Conservation (phyloP, 2,329 filamentous ascomycete species). For the Mariannaea sp. region DNA sequence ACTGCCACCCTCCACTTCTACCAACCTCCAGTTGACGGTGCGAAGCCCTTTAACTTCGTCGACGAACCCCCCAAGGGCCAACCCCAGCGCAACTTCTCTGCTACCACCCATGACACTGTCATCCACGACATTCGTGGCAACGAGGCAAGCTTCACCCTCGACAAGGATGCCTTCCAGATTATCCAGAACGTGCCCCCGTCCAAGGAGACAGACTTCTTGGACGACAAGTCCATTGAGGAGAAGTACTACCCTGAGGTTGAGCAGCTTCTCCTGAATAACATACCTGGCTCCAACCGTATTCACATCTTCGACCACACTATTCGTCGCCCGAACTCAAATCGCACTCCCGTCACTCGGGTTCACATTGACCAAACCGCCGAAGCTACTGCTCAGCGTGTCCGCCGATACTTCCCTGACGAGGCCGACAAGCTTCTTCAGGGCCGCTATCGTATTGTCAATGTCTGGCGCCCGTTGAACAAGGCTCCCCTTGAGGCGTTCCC, state of each 20-base stretch:
- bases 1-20: conserved; percentile 70
- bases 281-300: conserved; percentile 69
- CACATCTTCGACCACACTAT: conserved; percentile 89
- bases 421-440: conserved; percentile 68
- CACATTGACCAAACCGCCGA: conserved; percentile 83
- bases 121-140: conserved; percentile 76
- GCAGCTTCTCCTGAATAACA: conserved; percentile 66
- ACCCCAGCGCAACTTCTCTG: conserved; percentile 68
- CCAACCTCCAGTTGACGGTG: conserved; percentile 61
- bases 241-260: conserved; percentile 89
- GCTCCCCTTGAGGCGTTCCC: conserved; percentile 68
- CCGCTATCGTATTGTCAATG: conserved; percentile 83
- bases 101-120: conserved; percentile 54
- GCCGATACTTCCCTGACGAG: conserved; percentile 68
- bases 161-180: conserved; percentile 76
- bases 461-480: conserved; percentile 73
- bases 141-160: conserved; percentile 69
- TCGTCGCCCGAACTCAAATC: conserved; percentile 67
- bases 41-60: conserved; percentile 68
- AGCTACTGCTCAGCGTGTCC: conserved; percentile 70
- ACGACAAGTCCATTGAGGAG: conserved; percentile 69
- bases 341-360: conserved; percentile 71
- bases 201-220: conserved; percentile 58
- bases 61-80: conserved; percentile 64
- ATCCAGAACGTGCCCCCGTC: conserved; percentile 62